Conservation (phyloP, 345 rosid species). For the Boechera retrofracta region DNA sequence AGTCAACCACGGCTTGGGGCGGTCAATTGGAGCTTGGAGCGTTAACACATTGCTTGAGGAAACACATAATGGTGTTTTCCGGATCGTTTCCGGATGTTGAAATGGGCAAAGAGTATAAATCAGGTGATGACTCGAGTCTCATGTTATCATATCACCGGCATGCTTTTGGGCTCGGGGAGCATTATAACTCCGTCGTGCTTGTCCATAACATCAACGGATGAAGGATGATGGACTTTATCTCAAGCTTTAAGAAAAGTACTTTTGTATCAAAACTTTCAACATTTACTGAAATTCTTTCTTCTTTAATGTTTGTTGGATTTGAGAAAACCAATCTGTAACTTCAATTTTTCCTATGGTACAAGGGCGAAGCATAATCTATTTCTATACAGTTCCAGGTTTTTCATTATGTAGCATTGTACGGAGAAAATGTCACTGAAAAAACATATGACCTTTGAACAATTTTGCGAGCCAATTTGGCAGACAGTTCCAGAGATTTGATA, state of each 20-base stretch:
- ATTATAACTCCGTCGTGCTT: slow-evolving; percentile 55
- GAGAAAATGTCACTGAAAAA: not conserved
- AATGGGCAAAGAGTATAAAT: slow-evolving; percentile 49
- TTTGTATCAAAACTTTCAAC: slow-evolving; percentile 30
- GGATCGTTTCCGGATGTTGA: slow-evolving; percentile 51
- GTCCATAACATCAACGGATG: slow-evolving; percentile 10
- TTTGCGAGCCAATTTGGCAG: slow-evolving; percentile 32
- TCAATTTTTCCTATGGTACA: slow-evolving; percentile 1
- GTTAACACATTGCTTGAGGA: slow-evolving; percentile 46
- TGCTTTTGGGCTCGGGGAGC: slow-evolving; percentile 68
- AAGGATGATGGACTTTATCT: not conserved
- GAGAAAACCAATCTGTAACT: slow-evolving; percentile 33
- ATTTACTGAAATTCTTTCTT: slow-evolving; percentile 4
- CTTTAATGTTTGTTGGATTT: slow-evolving; percentile 22
- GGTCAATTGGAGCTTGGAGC: slow-evolving; percentile 50
- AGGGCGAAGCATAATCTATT: slow-evolving; percentile 4
- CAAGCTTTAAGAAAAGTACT: slow-evolving; percentile 25
- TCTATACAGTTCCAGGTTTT: slow-evolving; percentile 2
- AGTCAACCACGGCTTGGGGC: slow-evolving; percentile 48
- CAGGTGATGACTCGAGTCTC: slow-evolving; percentile 34
- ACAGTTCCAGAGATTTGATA: not conserved
- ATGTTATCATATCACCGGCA: slow-evolving; percentile 57
- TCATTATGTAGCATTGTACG: not conserved
- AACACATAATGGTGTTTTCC: slow-evolving; percentile 45
- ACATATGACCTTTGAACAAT: slow-evolving; percentile 39